Base-by-base conservation (phyloP, 73 alveolate species). In the Tetrahymena borealis region DNA sequence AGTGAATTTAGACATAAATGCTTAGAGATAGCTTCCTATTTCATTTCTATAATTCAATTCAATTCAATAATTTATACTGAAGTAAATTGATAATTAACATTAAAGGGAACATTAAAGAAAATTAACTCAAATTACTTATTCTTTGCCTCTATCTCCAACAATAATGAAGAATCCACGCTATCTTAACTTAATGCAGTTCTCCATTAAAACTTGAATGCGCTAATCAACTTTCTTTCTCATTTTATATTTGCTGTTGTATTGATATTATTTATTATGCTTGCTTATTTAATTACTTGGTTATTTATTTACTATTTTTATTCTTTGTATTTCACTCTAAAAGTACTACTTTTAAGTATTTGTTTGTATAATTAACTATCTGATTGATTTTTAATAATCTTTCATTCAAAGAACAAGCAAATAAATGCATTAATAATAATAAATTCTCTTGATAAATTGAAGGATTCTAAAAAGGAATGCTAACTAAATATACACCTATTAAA, bases 121-220 rank as follows among this genome's bases (percentile, higher is more conserved):
- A 20, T 13, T 7, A 60, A 1, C 10, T 60, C 3, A 6, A 24
- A 2, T 60, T 60, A 60, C 85, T 35, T 60, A 60, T 60, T 60
- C 85, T 60, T 60, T 60, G 85, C 95, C 91, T 38, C 91, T 79
- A 85, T 93, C 95, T 38, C 95, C 95, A 31, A 93, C 91, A 77
- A 93, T 85, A 20, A 93, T 92, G 91, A 93, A 93, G 92, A 93
- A 60, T 4, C 85, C 85, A 60, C 85, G 85, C 85, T 60, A 60
- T 60, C 85, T 60, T 24, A 60, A 35, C 85, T 60, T 60, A 20
- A 60, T 60, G 35, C 85, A 60, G 10, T 60, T 60, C 28, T 60
- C 85, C 85, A 60, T 60, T 35, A 60, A 60, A 60, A 60, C 28
- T 60, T 60, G 85, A 35, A 60, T 60, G 37, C 85, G 85, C 85